Base-by-base conservation (phyloP, 2,329 filamentous ascomycete genomes). In the Verticillium albo-atrum region DNA sequence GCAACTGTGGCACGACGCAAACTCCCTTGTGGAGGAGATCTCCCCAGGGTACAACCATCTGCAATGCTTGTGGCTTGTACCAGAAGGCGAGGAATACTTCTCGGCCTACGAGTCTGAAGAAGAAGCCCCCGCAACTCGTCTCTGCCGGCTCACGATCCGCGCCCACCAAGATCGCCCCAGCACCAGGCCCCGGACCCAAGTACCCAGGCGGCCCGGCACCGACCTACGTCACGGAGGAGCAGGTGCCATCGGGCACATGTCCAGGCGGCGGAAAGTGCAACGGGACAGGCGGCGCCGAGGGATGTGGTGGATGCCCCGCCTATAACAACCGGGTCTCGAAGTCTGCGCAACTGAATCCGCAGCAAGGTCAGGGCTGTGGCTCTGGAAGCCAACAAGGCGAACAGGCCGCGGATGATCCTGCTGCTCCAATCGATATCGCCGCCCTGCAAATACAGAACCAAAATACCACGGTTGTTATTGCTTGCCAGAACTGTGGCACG, bases 321-420 rank as follows among this genome's bases (percentile, higher is more conserved):
- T 99, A 91, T 80, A 99, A 99, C 80, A 99, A 99, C 71, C 87
- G 95, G 57, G 88, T 98, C 42, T 90, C 94, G 34, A 98, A 97
- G 74, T 91, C 86, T 54, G 89, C 90, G 20, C 89, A 90, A 71
- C 85, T 90, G 65, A 87, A 80, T 58, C 78, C 87, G 58, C 79
- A 81, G 62, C 81, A 82, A 64, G 77, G 75, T 57, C 75, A 77
- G 61, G 69, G 73, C 57, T 69, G 73, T 26, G 75, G 75, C 56
- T 59, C 68, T 34, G 63, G 65, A 6, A 61, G 60, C 57, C 69
- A 66, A 34, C 63, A 67, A 58, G 55, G 58, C 10, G 66, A 67
- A 6, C 63, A 64, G 26, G 65, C 56, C n/a, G 57, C 60, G n/a
- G 75, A 76, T n/a, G 72, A 74, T 12, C 73, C 71, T 0, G 71